Percentiles rank a stretch among this genome's conserved stretches.
These are phyloP conservation scores for Schizochytrium sp. DNA, from an alignment of 108 stramenopile species.

Conservation along the genomic window DNA sequence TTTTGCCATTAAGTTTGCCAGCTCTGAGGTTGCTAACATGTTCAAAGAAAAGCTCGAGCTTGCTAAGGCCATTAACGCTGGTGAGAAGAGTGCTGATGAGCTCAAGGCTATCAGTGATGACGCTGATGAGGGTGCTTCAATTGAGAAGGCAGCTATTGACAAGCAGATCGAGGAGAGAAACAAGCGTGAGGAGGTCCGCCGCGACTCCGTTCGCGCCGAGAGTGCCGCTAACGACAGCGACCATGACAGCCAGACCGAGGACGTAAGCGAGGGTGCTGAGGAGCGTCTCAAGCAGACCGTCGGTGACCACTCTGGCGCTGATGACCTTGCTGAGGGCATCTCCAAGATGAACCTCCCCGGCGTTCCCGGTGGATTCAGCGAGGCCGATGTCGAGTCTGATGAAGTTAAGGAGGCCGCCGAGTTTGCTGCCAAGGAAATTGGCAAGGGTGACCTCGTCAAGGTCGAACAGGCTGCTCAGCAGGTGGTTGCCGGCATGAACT, in stretches of 20 bases:
- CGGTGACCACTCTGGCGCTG: slow-evolving; percentile 17
- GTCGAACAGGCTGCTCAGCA: slow-evolving; percentile 51
- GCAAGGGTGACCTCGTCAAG: slow-evolving; percentile 56
- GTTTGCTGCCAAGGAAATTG: slow-evolving; percentile 20
- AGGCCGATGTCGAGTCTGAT: slow-evolving; percentile 14
- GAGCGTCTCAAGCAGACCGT: slow-evolving; percentile 41
- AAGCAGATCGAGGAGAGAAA: slow-evolving; percentile 40
- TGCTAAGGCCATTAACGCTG: slow-evolving; percentile 82
- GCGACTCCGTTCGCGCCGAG: not conserved
- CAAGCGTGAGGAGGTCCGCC: slow-evolving; percentile 46
- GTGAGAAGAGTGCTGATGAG: not conserved
- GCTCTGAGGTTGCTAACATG: slow-evolving; percentile 88
- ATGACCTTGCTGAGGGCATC: slow-evolving; percentile 38
- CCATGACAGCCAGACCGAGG: slow-evolving; percentile 42
- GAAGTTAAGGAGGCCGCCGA: slow-evolving; percentile 59
- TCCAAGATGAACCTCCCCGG: slow-evolving; percentile 26
- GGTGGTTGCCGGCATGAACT: slow-evolving; percentile 60
- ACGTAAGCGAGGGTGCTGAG: not conserved
- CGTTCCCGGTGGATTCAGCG: slow-evolving; percentile 29
- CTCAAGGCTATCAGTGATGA: slow-evolving; percentile 56
- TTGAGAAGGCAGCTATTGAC: slow-evolving; percentile 27
- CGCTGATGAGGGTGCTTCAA: not conserved
- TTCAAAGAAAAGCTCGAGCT: slow-evolving; percentile 91
- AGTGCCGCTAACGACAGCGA: slow-evolving; percentile 34
- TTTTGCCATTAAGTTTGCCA: slow-evolving; percentile 93